Base-by-base conservation (phyloP, 1,284 basidiomycete species). In the Ustilago curta region DNA sequence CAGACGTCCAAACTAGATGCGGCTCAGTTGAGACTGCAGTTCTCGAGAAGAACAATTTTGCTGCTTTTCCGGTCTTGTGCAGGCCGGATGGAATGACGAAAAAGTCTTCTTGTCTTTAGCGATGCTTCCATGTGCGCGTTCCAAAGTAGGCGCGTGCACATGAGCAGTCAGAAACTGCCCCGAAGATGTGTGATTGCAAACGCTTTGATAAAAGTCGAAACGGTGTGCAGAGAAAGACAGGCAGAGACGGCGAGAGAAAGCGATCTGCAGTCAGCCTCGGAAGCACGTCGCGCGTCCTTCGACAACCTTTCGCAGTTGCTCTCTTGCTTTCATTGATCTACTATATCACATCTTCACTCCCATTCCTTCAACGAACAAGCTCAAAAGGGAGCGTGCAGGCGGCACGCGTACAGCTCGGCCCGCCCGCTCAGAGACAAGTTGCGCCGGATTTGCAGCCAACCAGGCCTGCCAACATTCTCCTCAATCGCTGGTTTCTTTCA, bases 211-310 rank as follows among this genome's bases (percentile, higher is more conserved):
- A 19, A 19, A 16, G 27, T 29, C 27, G 45, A 47, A 29, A 47
- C 21, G 47, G n/a, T 48, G n/a, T n/a, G n/a, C 27, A 18, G 27
- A 27, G 27, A 7, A 48, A 32, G 4, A 16, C 31, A 19, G 39
- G 12, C n/a, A 31, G 12, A 37, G 35, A 37, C 14, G 12, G 29
- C 6, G 48, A 23, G 21, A 37, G 31, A 19, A 31, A 16, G 48
- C 48, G 32, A 50, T 37, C 48, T 50, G 48, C 48, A 49, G 21
- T 49, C 32, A 37, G 14, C 48, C 12, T 35, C 29, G 35, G 21
- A 29, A 44, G 44, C 61, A 63, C 61, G 53, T 62, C 53, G 54
- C 61, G 54, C 61, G 37, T 31, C 47, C 51, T 40, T 40, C 37
- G 39, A 27, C 29, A 29, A 16, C 23, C 23, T n/a, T n/a, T 27